These are phyloP conservation scores for Passiflora organensis DNA, from an alignment of 345 rosid species.

Conservation along the genomic window DNA sequence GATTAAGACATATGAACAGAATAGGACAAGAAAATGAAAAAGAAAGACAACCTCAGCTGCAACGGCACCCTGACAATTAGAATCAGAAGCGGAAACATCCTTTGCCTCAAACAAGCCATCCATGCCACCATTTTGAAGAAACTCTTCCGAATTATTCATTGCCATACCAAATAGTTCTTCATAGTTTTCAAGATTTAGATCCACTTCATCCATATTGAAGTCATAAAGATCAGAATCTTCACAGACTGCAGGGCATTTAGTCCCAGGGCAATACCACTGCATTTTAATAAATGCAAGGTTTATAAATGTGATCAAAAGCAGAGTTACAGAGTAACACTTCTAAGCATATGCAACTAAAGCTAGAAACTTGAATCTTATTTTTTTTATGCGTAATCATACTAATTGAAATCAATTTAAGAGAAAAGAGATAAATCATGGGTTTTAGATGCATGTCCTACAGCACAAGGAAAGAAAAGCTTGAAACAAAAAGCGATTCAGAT, in stretches of 20 bases:
- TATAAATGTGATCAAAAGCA: background rate
- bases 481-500: too few species aligned
- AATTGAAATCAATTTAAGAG: background rate
- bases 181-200: conserved; percentile 77
- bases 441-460: too few species aligned
- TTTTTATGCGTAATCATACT: background rate
- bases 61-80: conserved; percentile 51
- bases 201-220: conserved; percentile 76
- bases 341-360: background rate
- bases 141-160: conserved; percentile 68
- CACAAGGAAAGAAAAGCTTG: too few species aligned
- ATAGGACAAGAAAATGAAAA: conserved; percentile 14
- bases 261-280: conserved; percentile 43
- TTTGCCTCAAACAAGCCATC: conserved; percentile 68
- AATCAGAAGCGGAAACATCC: conserved; percentile 52
- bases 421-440: too few species aligned
- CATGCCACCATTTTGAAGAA: conserved; percentile 77
- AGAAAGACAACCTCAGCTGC: conserved; percentile 53
- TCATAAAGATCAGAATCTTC: conserved; percentile 58
- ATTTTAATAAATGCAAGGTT: conserved; percentile 16
- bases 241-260: conserved; percentile 36
- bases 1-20: conserved; percentile 6
- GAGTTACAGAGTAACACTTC: background rate
- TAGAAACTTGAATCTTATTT: background rate
- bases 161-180: conserved; percentile 89